These are phyloP conservation scores for Tylopilus subfusipes DNA, from an alignment of 768 basidiomycete species.

Conservation along the genomic window DNA sequence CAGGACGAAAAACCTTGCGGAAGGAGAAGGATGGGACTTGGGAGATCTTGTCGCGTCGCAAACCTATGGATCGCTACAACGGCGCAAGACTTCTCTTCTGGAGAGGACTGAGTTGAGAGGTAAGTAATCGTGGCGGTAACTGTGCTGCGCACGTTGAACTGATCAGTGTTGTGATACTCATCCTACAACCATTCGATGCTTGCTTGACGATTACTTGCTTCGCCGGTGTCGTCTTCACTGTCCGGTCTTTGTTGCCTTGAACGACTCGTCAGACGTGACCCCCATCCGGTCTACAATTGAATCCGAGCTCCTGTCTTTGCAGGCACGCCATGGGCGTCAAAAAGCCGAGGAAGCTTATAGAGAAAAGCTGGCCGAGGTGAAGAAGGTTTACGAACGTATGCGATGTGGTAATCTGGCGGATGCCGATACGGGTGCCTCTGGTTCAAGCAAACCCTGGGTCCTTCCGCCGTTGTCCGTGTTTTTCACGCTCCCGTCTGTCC, in stretches of 20 bases:
- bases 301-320: conserved; percentile 27
- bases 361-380: conserved; percentile 34
- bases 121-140: conserved; percentile 16
- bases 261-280: conserved; percentile 16
- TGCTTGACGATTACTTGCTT: not conserved
- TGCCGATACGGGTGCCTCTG: not conserved
- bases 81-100: conserved; percentile 36
- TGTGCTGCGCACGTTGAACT: not conserved
- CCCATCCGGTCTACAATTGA: conserved; percentile 22
- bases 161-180: not conserved
- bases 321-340: conserved; percentile 27
- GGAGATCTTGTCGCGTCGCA: conserved; percentile 40
- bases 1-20: conserved; percentile 38
- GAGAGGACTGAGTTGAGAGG: conserved; percentile 40
- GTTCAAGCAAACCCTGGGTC: conserved; percentile 5
- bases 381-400: conserved; percentile 44
- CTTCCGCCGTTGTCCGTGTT: conserved; percentile 50
- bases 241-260: not conserved
- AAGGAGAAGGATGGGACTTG: conserved; percentile 40
- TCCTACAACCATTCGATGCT: not conserved
- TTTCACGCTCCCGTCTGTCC: conserved; percentile 45
- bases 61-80: conserved; percentile 38
- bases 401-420: conserved; percentile 28
- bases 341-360: conserved; percentile 26
- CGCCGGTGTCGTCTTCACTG: not conserved